A percentile compares a stretch with the other conserved stretches of the same genome.
Conservation (phyloP, 345 rosid species). For the Eucalyptus pumila region DNA sequence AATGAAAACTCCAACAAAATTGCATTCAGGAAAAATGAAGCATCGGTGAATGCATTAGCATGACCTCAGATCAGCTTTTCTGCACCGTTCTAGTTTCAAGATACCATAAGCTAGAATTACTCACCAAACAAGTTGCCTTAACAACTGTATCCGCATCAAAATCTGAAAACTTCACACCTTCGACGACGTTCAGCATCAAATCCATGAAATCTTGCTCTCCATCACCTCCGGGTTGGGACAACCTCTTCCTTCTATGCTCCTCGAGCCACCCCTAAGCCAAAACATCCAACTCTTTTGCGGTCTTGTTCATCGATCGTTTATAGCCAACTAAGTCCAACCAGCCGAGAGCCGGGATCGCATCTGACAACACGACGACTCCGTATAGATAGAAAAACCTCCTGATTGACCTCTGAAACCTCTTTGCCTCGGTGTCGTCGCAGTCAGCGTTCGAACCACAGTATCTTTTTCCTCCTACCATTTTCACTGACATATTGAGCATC, state of each 20-base stretch:
- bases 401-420: background rate
- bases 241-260: constrained; percentile 22
- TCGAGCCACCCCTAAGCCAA: constrained; percentile 15
- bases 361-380: constrained; percentile 14
- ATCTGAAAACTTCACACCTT: background rate
- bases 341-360: constrained; percentile 24
- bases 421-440: background rate
- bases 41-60: background rate
- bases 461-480: constrained; percentile 20
- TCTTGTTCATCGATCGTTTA: constrained; percentile 17
- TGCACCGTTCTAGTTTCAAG: constrained; percentile 2
- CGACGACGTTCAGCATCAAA: constrained; percentile 12
- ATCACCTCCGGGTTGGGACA: background rate
- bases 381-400: constrained; percentile 5
- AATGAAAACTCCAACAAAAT: background rate
- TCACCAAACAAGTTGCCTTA: constrained; percentile 24
- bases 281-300: constrained; percentile 18
- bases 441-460: background rate
- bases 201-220: constrained; percentile 29
- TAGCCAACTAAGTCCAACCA: constrained; percentile 23
- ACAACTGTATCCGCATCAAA: constrained; percentile 12
- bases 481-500: constrained; percentile 2
- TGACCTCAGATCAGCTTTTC: background rate
- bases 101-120: background rate
- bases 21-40: background rate